These are phyloP conservation scores for Boletus albobrunnescens DNA, from an alignment of 1,284 basidiomycete genomes.

Conservation along the genomic window DNA sequence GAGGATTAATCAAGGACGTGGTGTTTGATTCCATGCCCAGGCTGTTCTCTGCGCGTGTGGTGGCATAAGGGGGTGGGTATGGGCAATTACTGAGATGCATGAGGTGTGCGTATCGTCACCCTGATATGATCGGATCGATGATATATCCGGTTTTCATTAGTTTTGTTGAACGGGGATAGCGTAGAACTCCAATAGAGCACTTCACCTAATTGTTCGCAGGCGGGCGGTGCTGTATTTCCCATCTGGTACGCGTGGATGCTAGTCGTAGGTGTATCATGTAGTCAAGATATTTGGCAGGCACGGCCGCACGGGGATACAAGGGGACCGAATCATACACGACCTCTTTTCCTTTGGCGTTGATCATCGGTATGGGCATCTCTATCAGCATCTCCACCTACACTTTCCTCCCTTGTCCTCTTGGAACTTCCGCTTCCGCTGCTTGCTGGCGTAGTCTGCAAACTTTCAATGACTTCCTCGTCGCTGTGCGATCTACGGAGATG, in stretches of 20 bases:
- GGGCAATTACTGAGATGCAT: conserved; percentile 64
- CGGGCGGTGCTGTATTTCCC: neutral
- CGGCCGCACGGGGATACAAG: neutral
- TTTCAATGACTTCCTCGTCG: conserved; percentile 26
- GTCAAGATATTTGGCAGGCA: conserved; percentile 2
- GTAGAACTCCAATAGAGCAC: neutral
- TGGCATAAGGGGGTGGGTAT: conserved; percentile 69
- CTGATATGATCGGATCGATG: conserved; percentile 32
- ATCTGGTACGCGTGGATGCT: conserved; percentile 30
- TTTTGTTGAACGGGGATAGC: conserved; percentile 39
- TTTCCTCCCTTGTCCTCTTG: conserved; percentile 16
- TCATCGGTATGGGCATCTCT: neutral
- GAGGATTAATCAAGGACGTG: conserved; percentile 68
- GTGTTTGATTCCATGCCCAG: conserved; percentile 76
- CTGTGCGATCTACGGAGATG: conserved; percentile 18
- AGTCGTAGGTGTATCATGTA: neutral
- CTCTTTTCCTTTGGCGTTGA: conserved; percentile 15
- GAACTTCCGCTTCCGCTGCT: conserved; percentile 16
- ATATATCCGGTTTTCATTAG: neutral
- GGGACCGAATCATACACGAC: conserved; percentile 13
- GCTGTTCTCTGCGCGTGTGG: conserved; percentile 63
- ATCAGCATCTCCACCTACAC: neutral
- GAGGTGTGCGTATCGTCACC: conserved; percentile 32
- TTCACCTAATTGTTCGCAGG: neutral
- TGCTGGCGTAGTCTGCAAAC: conserved; percentile 25